Conservation (phyloP, 768 basidiomycete genomes). For the Mycena epipterygia region DNA sequence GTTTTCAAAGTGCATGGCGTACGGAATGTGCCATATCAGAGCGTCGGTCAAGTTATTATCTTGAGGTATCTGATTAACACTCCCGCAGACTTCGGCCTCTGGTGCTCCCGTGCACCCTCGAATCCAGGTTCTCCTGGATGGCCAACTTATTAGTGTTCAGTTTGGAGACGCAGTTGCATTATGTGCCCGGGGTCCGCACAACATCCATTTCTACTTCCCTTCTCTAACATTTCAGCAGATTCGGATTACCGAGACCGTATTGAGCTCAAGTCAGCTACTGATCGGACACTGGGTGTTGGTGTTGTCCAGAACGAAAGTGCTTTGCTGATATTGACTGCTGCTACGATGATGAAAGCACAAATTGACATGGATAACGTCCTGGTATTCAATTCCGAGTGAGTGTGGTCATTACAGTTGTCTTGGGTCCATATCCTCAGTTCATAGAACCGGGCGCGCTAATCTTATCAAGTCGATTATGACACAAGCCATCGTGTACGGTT, state of each 20-base stretch:
- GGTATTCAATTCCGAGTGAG: slow-evolving; percentile 75
- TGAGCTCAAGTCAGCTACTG: slow-evolving; percentile 75
- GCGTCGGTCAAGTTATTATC: slow-evolving; percentile 58
- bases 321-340: slow-evolving; percentile 74
- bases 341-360: slow-evolving; percentile 76
- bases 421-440: slow-evolving; percentile 15
- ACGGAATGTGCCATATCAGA: slow-evolving; percentile 80
- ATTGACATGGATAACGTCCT: slow-evolving; percentile 74
- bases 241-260: slow-evolving; percentile 80
- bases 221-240: slow-evolving; percentile 53
- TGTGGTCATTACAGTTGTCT: slow-evolving; percentile 13
- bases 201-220: not conserved
- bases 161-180: slow-evolving; percentile 85
- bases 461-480: slow-evolving; percentile 86
- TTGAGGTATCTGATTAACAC: not conserved
- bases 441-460: slow-evolving; percentile 72
- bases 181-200: slow-evolving; percentile 69
- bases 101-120: slow-evolving; percentile 81
- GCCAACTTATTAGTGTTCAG: slow-evolving; percentile 71
- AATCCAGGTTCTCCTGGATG: slow-evolving; percentile 72
- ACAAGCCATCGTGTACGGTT: slow-evolving; percentile 85
- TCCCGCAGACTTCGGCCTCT: slow-evolving; percentile 69
- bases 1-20: slow-evolving; percentile 63
- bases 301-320: slow-evolving; percentile 64
- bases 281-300: slow-evolving; percentile 80